Base-by-base conservation (phyloP, 495 filamentous ascomycete genomes). In the Penicillium lagena region DNA sequence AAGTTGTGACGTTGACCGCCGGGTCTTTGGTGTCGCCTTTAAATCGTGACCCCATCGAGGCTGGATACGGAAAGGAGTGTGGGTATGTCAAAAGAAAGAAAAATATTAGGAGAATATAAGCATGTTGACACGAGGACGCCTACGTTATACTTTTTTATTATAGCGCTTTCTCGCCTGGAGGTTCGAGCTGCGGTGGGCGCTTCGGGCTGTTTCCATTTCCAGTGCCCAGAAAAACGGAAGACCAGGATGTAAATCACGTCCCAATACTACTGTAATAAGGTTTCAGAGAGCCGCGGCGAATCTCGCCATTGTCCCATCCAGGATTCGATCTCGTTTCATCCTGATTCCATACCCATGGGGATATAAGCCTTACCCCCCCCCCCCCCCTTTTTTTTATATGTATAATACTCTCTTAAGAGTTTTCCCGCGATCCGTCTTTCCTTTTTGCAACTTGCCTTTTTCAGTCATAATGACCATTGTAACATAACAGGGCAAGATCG, bases 1-100 rank as follows among this genome's bases (percentile, higher is more conserved):
- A 59, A 27, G 47, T 56, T 27, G 50, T 58, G 37, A 59, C 47
- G 43, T 53, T 57, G 44, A 62, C 58, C 12, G 45, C 58, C 7
- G 61, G 56, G 30, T 59, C 51, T 47, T 49, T 45, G 27, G 36
- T 58, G 15, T 51, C 46, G 14, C 43, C 39, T n/a, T 29, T 37
- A 30, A 58, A 58, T 43, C 51, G 49, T 33, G 37, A 32, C 22
- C 47, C 42, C 32, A 50, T 45, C 31, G 7, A 39, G 28, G 9
- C 40, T 43, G 35, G 33, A 42, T 38, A 46, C 13, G 32, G 36
- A 9, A 32, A 30, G 28, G 11, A 40, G n/a, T 32, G 12, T 35
- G 40, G 17, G 39, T 7, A 13, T 37, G 6, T 7, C 12, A 17
- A 38, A 13, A 15, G 37, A 29, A 38, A 7, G 27, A 11, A 39